Evolutionary conservation across 148 eudicot genomes (phyloP), one percentile per base, ranked within the genome.

Genomic region (Suaeda aralocaspica): DNA sequence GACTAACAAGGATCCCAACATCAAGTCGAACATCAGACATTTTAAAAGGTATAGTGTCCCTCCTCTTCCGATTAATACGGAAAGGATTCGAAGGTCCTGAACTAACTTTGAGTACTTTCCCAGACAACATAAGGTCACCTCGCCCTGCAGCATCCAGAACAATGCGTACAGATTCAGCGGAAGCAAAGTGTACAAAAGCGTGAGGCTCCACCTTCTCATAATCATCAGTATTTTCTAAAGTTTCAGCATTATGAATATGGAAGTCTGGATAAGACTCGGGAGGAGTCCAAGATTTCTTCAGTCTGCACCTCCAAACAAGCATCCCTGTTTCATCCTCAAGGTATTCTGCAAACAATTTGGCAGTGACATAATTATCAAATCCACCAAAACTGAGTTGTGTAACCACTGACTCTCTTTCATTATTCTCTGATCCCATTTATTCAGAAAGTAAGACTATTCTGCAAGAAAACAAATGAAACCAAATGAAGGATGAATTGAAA

Each of bases 241-340:
- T 71, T 59, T 69, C 60, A 49, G 64, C 39, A 26, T 67, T 81
- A 64, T 68, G 58, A 66, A 69, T 22, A 15, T 48, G 50, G 42
- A 75, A 90, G 39, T 81, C 75, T 2, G 98, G 98, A 55, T 78
- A 82, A 0, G 92, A 81, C 2, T 88, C 95, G 0, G 75, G 81
- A 51, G 96, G 95, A 45, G 94, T 90, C 71, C 94, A 90, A 25
- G 98, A 93, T 58, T 86, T 90, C 83, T 93, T 93, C 71, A 93
- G 51, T 63, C 96, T 80, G 72, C 98, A 93, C 77, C 96, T 90
- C 88, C 81, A 90, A 2, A 88, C 94, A 22, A 59, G 59, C 44
- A 66, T 73, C 48, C 92, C 96, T 33, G 81, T 25, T 4, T 85
- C 71, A 16, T 81, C 76, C 76, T 90, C 90, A 44, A 93, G 72